phyloP scores from a whole-genome alignment of 768 basidiomycete species.

The Postia placenta region DNA sequence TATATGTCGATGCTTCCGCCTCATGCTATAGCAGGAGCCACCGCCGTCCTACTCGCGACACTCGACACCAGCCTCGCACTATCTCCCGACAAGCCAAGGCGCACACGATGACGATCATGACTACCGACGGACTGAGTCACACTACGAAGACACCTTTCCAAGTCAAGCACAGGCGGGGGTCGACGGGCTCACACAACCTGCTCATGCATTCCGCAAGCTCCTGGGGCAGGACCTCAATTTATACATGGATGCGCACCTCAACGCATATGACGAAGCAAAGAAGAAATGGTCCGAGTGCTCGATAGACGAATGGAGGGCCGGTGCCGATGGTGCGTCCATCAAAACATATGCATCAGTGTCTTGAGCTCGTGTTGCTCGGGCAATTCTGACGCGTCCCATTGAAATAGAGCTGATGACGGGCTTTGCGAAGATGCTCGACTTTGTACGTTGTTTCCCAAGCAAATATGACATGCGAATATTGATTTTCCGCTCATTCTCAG shows the following conservation, averaged over 20 bases:
- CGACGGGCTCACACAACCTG: too few relatives aligned
- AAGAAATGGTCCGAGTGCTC: conserved; percentile 46
- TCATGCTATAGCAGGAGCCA: conserved; percentile 4
- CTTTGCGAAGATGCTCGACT: conserved; percentile 42
- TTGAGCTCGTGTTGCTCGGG: background rate
- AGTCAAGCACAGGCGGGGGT: too few relatives aligned
- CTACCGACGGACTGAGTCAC: too few relatives aligned
- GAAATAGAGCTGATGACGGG: conserved; percentile 34
- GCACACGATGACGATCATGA: background rate
- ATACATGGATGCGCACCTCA: conserved; percentile 34
- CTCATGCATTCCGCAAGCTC: conserved; percentile 30
- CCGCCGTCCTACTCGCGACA: background rate
- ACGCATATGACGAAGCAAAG: conserved; percentile 37
- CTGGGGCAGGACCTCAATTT: conserved; percentile 39
- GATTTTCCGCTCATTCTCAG: conserved; percentile 15
- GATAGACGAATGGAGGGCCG: conserved; percentile 48
- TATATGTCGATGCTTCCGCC: background rate
- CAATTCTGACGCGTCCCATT: background rate
- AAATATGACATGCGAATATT: too few relatives aligned
- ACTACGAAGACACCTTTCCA: too few relatives aligned
- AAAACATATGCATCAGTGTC: too few relatives aligned
- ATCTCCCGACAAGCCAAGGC: background rate
- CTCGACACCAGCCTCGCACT: conserved; percentile 1
- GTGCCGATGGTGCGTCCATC: conserved; percentile 40
- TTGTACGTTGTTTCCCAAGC: conserved; percentile 29